Base-by-base conservation (phyloP, 2,329 filamentous ascomycete species). In the Alternaria gansuensis region DNA sequence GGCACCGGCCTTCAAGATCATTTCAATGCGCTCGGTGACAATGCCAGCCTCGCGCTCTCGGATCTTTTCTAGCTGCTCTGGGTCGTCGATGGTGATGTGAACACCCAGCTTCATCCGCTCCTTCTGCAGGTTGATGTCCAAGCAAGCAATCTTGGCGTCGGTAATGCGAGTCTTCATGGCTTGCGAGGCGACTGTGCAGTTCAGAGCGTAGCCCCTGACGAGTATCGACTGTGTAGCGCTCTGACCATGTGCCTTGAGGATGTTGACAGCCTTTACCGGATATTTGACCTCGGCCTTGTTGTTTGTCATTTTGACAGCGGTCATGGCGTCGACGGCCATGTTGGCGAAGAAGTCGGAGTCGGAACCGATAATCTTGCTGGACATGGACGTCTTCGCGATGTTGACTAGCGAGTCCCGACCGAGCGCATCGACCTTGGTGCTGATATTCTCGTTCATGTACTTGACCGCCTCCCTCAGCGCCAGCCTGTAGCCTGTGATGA, bases 351-450 rank as follows among this genome's bases (percentile, higher is more conserved):
- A 99, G 65, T 97, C 93, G 11, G 92, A 93, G 80, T 99, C 95
- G 56, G 91, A 83, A 57, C 95, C 95, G 77, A 99, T 98, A 75
- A 99, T 96, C 83, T 99, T 99, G 84, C 92, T 96, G 52, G 93
- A 97, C 94, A 99, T 99, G 74, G 93, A 97, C 21, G 95, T 99
- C 84, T 94, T 98, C 63, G 95, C 95, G 77, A 99, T 97, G 81
- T 88, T 97, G 75, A 98, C 79, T 68, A 99, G 86, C 60, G 92
- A 95, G 64, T 98, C 95, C 62, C 91, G 89, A 60, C 93, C 93
- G 54, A 99, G 86, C 60, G 90, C 88, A 75, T 98, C 94, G 57
- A 98, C 94, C 82, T 96, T 97, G 73, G 92, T 92, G 84, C 92
- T 94, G 79, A 99, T 90, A 79, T 98, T 97, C 81, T 99, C 95